Percentiles rank a stretch among this genome's conserved stretches.
These are phyloP conservation scores for Chenopodium album DNA, from an alignment of 148 eudicot species.

Conservation along the genomic window DNA sequence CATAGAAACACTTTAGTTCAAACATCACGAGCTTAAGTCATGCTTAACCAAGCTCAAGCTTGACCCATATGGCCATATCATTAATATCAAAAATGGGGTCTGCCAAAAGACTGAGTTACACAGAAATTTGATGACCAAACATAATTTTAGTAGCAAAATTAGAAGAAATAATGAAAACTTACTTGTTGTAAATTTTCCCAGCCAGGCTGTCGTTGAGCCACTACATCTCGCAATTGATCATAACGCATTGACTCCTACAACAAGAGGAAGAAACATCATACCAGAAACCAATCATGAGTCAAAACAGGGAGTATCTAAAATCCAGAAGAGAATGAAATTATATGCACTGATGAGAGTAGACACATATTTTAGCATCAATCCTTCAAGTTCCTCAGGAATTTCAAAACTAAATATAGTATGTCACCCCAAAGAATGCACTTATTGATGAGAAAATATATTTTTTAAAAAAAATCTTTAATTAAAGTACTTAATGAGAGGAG, in stretches of 20 bases:
- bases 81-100: too few species aligned
- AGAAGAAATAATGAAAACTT: constrained; percentile 1
- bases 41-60: background rate
- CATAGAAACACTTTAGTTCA: background rate
- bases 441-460: background rate
- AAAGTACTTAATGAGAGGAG: background rate
- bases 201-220: constrained; percentile 76
- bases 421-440: background rate
- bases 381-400: background rate
- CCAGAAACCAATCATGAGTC: background rate
- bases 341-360: background rate
- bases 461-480: background rate
- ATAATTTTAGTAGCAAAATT: too few species aligned
- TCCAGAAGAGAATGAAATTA: background rate
- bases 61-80: too few species aligned
- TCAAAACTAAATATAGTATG: background rate
- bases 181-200: constrained; percentile 94
- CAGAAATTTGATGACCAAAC: too few species aligned
- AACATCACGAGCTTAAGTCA: background rate
- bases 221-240: constrained; percentile 80
- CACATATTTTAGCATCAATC: background rate
- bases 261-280: constrained; percentile 13
- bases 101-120: too few species aligned
- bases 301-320: background rate
- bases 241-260: constrained; percentile 78